phyloP scores from a whole-genome alignment of 192 early-diverging fungal species.

The Backusella psychrophila region DNA sequence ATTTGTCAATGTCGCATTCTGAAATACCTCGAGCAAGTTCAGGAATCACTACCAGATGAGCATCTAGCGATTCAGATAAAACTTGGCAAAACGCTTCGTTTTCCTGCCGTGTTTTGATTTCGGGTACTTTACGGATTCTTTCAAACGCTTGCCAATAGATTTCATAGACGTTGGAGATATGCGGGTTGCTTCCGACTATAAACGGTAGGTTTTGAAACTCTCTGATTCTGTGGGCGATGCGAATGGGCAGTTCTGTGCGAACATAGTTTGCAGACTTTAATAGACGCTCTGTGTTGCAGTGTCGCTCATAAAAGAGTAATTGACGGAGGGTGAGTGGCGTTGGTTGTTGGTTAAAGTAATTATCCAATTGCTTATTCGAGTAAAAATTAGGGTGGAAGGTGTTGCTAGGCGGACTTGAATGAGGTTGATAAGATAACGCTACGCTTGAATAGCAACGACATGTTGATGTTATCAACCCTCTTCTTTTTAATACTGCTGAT shows the following conservation, averaged over 20 bases:
- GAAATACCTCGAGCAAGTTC: conserved; percentile 86
- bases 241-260: conserved; percentile 82
- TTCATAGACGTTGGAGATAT: conserved; percentile 74
- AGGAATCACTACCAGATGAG: conserved; percentile 88
- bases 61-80: conserved; percentile 66
- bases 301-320: conserved; percentile 87
- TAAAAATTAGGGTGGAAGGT: conserved; percentile 64
- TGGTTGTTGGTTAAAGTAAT: conserved; percentile 74
- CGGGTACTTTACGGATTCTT: conserved; percentile 63
- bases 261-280: conserved; percentile 91
- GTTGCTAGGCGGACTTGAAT: conserved; percentile 20
- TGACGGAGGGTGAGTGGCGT: conserved; percentile 91
- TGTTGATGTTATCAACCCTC: background rate
- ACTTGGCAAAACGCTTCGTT: conserved; percentile 81
- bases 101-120: conserved; percentile 78
- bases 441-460: background rate
- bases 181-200: conserved; percentile 92
- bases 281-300: conserved; percentile 81
- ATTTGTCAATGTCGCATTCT: conserved; percentile 59
- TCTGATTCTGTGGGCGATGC: conserved; percentile 91
- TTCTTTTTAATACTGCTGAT: background rate
- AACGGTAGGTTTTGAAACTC: conserved; percentile 94
- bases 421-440: background rate
- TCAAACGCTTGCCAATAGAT: conserved; percentile 95
- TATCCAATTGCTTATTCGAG: conserved; percentile 84